Evolutionary conservation across 306 rosid genomes (phyloP), one percentile per base, ranked within the genome.

Genomic region (Cicer chorassanicum): DNA sequence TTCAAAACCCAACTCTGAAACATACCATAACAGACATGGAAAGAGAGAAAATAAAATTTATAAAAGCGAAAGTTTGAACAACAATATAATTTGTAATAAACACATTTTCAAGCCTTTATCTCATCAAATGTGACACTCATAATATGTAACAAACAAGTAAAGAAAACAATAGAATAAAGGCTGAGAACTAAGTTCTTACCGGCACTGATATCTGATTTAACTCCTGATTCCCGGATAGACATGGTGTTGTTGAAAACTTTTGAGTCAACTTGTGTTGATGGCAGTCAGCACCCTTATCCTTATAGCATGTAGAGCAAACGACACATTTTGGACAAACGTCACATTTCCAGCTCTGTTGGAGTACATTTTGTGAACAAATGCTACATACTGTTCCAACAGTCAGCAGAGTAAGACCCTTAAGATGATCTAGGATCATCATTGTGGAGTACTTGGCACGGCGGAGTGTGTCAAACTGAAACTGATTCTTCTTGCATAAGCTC

Each of bases 401-500:
- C 40, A 54, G 21, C 21, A 19, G 2, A 61, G 5, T 13, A 7
- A 11, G 71, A 57, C 10, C 63, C 19, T 2, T 82, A 6, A 88
- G 83, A 76, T 86, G 81, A 55, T 84, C 44, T 40, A 89, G 81
- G 56, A 86, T 82, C 85, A 83, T 89, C 79, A 84, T 83, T 63
- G 91, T 72, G 29, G 97, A 86, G 80, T 86, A 79, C 88, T 87
- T 89, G 15, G 92, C 92, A 57, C 81, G 82, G 36, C 89, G 87
- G 42, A 83, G 88, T 8, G 90, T 81, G 73, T 89, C 89, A 77
- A 85, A 87, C 65, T 89, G 92, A 66, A 82, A 76, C 40, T 41
- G 82, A 8, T 84, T 85, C 41, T 63, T 73, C 49, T 85, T 81
- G 41, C 92, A 91, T 53, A 80, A 84, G 73, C 48, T 84, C 82